phyloP scores from a whole-genome alignment of 805 yeast species.

The Starmerella potacharoeniae region DNA sequence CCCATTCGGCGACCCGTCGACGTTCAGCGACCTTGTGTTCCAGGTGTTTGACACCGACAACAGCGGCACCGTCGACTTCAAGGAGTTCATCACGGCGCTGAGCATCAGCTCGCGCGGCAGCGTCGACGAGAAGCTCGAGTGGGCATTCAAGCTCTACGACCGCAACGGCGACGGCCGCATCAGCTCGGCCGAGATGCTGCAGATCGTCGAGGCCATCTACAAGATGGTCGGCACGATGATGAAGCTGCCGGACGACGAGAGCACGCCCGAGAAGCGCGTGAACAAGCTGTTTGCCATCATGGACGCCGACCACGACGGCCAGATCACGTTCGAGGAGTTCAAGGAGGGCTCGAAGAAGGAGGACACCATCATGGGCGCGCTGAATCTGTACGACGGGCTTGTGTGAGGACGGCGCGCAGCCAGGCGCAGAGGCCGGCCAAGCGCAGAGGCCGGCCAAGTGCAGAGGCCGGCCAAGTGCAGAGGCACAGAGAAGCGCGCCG shows the following conservation, averaged over 20 bases:
- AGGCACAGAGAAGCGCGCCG: no score
- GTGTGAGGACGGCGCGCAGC: conserved; percentile 35
- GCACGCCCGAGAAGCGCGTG: conserved; percentile 81
- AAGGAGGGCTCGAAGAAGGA: conserved; percentile 68
- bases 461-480: no score
- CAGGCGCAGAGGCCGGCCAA: background rate
- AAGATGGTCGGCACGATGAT: conserved; percentile 96
- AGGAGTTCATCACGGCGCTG: conserved; percentile 80
- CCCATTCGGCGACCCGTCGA: conserved; percentile 95
- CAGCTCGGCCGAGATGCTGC: conserved; percentile 63
- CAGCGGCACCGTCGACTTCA: conserved; percentile 75
- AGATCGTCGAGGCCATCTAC: conserved; percentile 72
- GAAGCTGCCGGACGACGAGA: conserved; percentile 73
- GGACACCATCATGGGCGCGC: conserved; percentile 61
- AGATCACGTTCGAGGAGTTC: conserved; percentile 74
- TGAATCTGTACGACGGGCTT: conserved; percentile 70
- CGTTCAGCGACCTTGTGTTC: conserved; percentile 79
- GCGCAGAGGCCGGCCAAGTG: no score
- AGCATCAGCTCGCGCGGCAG: conserved; percentile 81
- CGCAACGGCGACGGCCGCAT: conserved; percentile 67
- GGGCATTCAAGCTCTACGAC: conserved; percentile 88
- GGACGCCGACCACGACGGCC: conserved; percentile 60
- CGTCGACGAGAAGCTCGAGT: conserved; percentile 67
- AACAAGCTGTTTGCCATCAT: conserved; percentile 64
- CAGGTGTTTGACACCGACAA: conserved; percentile 77